Base-by-base conservation (phyloP, 148 eudicot genomes). In the Fallopia convolvulus region DNA sequence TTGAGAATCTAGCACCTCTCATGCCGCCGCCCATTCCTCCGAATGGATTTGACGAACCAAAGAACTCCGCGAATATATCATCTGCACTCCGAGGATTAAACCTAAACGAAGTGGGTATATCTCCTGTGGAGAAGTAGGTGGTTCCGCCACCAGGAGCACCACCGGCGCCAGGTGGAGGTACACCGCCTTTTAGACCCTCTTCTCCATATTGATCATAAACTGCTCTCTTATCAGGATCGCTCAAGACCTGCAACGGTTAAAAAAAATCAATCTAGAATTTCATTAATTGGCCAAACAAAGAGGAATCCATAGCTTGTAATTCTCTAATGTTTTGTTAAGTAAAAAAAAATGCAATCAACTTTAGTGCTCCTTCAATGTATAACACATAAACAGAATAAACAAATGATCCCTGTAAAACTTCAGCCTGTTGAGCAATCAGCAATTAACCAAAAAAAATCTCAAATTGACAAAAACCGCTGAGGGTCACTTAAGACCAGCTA, bases 201-300 rank as follows among this genome's bases (percentile, higher is more conserved):
- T 85, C 88, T 21, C 88, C 90, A 39, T 87, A 87, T 46, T 87
- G 90, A 41, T 87, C 90, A 78, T 83, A 87, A 7, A 87, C 82
- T 56, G 90, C 88, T 72, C 79, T 83, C 76, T 87, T 87, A 73
- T 87, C 86, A n/a, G 88, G 78, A 82, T 87, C 90, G 72, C 90
- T 87, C 1, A 85, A 79, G 50, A 87, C 90, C 90, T 87, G 79
- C 33, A 68, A 65, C 0, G 30, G 1, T 72, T 26, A 26, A 26
- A 4, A 72, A 18, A 12, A 3, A 42, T 17, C 52, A 73, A 46
- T 73, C n/a, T 55, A 73, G 36, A 44, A 20, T 73, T 39, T 6
- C 12, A 14, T 32, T 12, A 32, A 65, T 65, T 33, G 71, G 41
- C 71, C 40, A 65, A 8, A 65, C 18, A 65, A 61, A 61, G 42